Conservation (phyloP, 2,329 filamentous ascomycete species). For the Xylariaceae sp. region DNA sequence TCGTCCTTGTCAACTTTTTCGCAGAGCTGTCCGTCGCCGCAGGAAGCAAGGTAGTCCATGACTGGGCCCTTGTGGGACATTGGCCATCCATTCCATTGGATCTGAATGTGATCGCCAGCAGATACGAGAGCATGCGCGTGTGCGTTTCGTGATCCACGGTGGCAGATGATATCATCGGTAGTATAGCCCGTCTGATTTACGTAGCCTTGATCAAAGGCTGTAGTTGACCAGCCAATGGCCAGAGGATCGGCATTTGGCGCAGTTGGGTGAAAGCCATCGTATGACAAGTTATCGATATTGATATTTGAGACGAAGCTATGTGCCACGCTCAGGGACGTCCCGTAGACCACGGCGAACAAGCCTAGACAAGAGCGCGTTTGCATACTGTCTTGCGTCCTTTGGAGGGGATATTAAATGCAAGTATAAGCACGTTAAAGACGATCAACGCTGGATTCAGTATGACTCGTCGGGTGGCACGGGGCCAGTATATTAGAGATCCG, state of each 20-base stretch:
- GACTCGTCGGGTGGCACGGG: background rate
- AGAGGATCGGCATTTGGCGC: slow-evolving; percentile 27
- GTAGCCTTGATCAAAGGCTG: slow-evolving; percentile 48
- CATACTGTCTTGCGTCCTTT: slow-evolving; percentile 14
- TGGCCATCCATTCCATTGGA: slow-evolving; percentile 49
- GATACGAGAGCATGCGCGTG: slow-evolving; percentile 41
- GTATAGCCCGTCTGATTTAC: slow-evolving; percentile 46
- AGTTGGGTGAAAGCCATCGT: slow-evolving; percentile 36
- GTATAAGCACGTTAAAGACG: background rate
- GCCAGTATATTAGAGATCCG: background rate
- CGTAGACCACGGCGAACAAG: slow-evolving; percentile 17
- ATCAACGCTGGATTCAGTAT: background rate
- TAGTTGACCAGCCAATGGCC: slow-evolving; percentile 40
- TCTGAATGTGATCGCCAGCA: slow-evolving; percentile 45
- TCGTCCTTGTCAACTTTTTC: slow-evolving; percentile 42
- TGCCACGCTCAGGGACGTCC: slow-evolving; percentile 6
- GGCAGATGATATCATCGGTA: slow-evolving; percentile 47
- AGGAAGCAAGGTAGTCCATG: slow-evolving; percentile 47
- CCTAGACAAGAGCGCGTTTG: background rate
- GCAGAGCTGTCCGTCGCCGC: slow-evolving; percentile 42
- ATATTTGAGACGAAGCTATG: slow-evolving; percentile 40
- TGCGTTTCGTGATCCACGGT: slow-evolving; percentile 42
- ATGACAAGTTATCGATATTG: slow-evolving; percentile 35
- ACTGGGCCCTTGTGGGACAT: slow-evolving; percentile 47
- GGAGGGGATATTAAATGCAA: no score